Evolutionary conservation across 352 stramenopile genomes (phyloP), one percentile per base, ranked within the genome.

Genomic region (Phytophthora citrophthora): DNA sequence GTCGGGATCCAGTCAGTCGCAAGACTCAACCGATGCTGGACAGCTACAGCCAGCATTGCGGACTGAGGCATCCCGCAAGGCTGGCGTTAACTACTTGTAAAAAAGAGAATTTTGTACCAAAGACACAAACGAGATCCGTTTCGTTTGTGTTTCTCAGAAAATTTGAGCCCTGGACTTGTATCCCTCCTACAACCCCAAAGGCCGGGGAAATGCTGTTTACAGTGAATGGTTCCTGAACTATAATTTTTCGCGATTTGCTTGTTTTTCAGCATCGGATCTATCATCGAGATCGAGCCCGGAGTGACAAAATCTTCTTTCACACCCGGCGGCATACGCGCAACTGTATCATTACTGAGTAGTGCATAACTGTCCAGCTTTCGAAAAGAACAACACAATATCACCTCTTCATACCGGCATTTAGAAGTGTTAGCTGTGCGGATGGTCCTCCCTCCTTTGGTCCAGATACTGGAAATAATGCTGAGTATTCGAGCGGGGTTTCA

Each of bases 121-220:
- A 85, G 5, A 75, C n/a, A 44, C 76, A 86, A 4, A 50, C 62
- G 13, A 81, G 61, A 13, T 76, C 56, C 3, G 49, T 47, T 10
- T 46, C 48, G 15, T 46, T 71, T 10, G 64, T 58, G 4, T 18
- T 32, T 20, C 24, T 46, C 12, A 48, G 16, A 15, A 76, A 79
- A 20, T 75, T 76, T n/a, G 60, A 47, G 0, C 67, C 61, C 58
- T 53, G 41, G 0, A 89, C 59, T 15, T 39, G 53, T 9, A 90
- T 74, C 3, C 83, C 83, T 52, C 74, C 49, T 9, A 86, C 38
- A 2, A 73, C 67, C 3, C 83, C 83, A 52, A 88, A 79, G 0
- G 32, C 29, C 1, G 83, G 83, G 9, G 39, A 23, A 18, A 92
- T 71, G 9, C 27, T 11, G n/a, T 77, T 53, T 0, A 89, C 54